Conservation (phyloP, 257 asterid genomes). For the Asclepias syriaca region DNA sequence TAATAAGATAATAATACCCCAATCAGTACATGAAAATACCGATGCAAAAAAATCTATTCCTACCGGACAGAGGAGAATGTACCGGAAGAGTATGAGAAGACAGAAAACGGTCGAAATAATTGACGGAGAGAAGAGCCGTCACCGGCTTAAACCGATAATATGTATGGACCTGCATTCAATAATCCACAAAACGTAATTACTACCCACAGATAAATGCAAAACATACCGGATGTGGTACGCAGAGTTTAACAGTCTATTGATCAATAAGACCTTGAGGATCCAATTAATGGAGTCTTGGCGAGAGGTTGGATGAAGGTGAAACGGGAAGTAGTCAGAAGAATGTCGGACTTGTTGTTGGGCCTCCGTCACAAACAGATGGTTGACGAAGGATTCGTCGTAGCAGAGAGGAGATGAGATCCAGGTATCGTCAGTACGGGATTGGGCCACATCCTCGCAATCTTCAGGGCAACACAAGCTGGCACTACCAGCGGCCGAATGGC, state of each 20-base stretch:
- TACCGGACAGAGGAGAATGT: conserved; percentile 8
- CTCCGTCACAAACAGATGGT: conserved; percentile 37
- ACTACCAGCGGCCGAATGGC: conserved; percentile 10
- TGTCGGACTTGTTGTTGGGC: conserved; percentile 27
- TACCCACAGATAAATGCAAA: background rate
- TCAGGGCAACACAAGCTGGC: conserved; percentile 9
- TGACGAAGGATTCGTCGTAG: conserved; percentile 29
- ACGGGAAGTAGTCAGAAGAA: conserved; percentile 35
- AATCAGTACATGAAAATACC: background rate
- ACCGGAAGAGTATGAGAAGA: conserved; percentile 72
- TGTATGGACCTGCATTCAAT: conserved; percentile 68
- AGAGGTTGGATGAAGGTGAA: conserved; percentile 21
- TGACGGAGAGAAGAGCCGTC: conserved; percentile 88
- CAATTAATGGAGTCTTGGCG: conserved; percentile 53
- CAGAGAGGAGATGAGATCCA: conserved; percentile 12
- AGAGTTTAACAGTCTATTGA: too few relatives aligned
- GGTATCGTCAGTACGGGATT: conserved; percentile 3
- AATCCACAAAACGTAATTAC: background rate
- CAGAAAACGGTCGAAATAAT: conserved; percentile 82
- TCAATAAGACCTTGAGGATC: conserved; percentile 40
- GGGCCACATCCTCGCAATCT: conserved; percentile 13
- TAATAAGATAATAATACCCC: background rate
- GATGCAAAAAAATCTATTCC: background rate
- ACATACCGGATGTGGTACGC: background rate
- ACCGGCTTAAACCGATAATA: conserved; percentile 76